These are phyloP conservation scores for Hyphopichia homilentoma DNA, from an alignment of 805 yeast species.

Conservation along the genomic window DNA sequence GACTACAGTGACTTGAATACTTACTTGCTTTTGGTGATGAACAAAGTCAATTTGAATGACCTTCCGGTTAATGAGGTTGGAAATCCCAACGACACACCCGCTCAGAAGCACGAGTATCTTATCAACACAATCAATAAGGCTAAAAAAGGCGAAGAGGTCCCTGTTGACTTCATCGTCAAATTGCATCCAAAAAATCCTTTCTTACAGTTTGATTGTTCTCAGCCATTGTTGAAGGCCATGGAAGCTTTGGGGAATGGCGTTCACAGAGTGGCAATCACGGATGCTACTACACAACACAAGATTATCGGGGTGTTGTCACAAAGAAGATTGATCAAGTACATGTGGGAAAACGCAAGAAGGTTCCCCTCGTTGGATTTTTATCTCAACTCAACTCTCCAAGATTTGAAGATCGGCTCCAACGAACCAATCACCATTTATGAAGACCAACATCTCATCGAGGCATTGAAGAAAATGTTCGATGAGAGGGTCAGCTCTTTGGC, in stretches of 20 bases:
- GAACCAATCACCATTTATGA: constrained; percentile 78
- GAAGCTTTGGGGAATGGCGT: constrained; percentile 93
- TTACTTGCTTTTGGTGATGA: constrained; percentile 77
- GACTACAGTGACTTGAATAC: constrained; percentile 92
- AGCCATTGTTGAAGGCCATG: constrained; percentile 68
- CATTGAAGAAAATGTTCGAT: constrained; percentile 77
- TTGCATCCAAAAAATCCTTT: constrained; percentile 88
- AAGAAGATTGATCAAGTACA: constrained; percentile 75
- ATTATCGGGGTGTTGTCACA: constrained; percentile 88
- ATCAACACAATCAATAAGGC: constrained; percentile 53
- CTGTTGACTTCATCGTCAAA: constrained; percentile 82
- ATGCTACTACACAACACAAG: constrained; percentile 30
- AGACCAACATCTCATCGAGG: constrained; percentile 84
- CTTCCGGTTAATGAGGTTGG: constrained; percentile 27
- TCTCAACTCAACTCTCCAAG: constrained; percentile 63
- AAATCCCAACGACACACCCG: constrained; percentile 15
- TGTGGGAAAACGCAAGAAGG: constrained; percentile 91
- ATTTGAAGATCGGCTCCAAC: constrained; percentile 69
- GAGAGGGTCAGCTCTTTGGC: constrained; percentile 88
- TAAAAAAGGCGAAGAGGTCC: constrained; percentile 83
- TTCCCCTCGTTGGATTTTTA: constrained; percentile 79
- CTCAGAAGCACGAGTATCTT: constrained; percentile 37
- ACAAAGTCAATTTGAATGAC: constrained; percentile 49
- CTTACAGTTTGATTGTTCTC: constrained; percentile 66
- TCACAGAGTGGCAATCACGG: constrained; percentile 83